Evolutionary conservation across 306 rosid genomes (phyloP), one percentile per base, ranked within the genome.

Genomic region (Crotalaria pallida): DNA sequence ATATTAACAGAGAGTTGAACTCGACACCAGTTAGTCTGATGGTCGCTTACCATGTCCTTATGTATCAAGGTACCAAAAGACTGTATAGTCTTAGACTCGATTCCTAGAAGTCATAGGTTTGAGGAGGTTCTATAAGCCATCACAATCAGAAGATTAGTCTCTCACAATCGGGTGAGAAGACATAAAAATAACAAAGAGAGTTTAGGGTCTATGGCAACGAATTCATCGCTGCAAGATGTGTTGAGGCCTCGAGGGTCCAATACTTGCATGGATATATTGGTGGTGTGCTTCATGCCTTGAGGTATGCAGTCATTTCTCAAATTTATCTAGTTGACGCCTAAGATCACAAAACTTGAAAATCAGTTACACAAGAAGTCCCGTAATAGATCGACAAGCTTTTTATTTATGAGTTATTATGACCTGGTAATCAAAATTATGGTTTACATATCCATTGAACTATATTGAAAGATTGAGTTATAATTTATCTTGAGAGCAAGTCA

Each of bases 161-260:
- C n/a, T n/a, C n/a, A n/a, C n/a, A n/a, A n/a, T n/a, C n/a, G n/a
- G n/a, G n/a, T n/a, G n/a, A n/a, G n/a, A n/a, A n/a, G n/a, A n/a
- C n/a, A n/a, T n/a, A n/a, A n/a, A n/a, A n/a, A n/a, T n/a, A n/a
- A n/a, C n/a, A n/a, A n/a, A n/a, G n/a, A n/a, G n/a, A n/a, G n/a
- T n/a, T n/a, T n/a, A n/a, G n/a, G n/a, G n/a, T n/a, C n/a, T n/a
- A n/a, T n/a, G n/a, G n/a, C n/a, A n/a, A n/a, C n/a, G n/a, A 72
- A 78, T 72, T 36, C 65, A 10, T 48, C 82, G 17, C 47, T 78
- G 44, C 57, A 72, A 9, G 82, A 78, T 22, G 62, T 72, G 9
- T 51, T n/a, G n/a, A n/a, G n/a, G n/a, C n/a, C n/a, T n/a, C 78
- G 40, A 78, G 78, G 78, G 74, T 72, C 58, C 49, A 40, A 26